Evolutionary conservation across 2,329 filamentous ascomycete genomes (phyloP), one percentile per base, ranked within the genome.

Genomic region (Lecanicillium sp.): DNA sequence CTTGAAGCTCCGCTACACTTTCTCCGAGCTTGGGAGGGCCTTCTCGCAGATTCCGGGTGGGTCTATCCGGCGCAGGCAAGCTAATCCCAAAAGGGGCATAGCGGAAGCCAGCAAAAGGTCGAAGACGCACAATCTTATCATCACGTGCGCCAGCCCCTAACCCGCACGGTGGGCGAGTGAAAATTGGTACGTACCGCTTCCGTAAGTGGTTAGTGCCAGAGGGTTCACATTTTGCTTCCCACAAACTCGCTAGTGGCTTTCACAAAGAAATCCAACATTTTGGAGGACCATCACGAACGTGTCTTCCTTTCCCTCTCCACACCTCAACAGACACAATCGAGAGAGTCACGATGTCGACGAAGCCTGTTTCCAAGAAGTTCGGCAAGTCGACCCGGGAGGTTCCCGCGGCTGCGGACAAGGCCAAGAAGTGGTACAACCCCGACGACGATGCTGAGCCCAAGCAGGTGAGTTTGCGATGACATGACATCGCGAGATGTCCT

Each of bases 351-450:
- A 86, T 86, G 82, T 83, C 82, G 74, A 71, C 71, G 57, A 81
- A 83, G 79, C 70, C 70, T 60, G 73, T 78, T 72, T 85, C 82
- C 63, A 94, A 95, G 86, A 90, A 85, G 78, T 95, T 95, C 79
- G 88, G 88, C 75, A 92, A 92, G 80, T 86, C 86, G 73, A 85
- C 86, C 75, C 83, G 90, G 75, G 78, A 83, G 70, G 83, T 95
- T 69, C 88, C 85, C 68, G 80, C 85, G 70, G 69, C 76, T 70
- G 75, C 77, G 64, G 80, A 95, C 71, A 94, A 94, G 85, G 90
- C 90, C 62, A 81, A 85, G 78, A 96, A 95, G 78, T 98, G 90
- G 87, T 98, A 98, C 76, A 86, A 88, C 68, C 85, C 87, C 65
- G 85, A 94, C 70, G 90, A 95, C 71, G 85, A 90, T 64, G 65